These are phyloP conservation scores for Cicer chorassanicum DNA, from an alignment of 306 rosid genomes.

Conservation along the genomic window DNA sequence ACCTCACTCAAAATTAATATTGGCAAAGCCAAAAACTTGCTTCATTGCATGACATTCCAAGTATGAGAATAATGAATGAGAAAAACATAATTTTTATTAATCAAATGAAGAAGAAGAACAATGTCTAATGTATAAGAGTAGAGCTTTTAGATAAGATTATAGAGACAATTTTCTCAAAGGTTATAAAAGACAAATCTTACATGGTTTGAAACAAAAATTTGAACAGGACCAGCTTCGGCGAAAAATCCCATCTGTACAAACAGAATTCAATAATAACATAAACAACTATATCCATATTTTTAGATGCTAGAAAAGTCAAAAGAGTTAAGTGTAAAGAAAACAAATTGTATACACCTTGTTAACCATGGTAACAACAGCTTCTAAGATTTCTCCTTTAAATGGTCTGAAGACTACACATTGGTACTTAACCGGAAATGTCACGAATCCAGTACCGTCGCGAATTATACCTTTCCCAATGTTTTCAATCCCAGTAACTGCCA, in stretches of 20 bases:
- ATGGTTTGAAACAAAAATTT: slow-evolving; percentile 95
- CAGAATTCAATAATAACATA: slow-evolving; percentile 19
- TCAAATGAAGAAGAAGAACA: neutral
- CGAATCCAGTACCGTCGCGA: slow-evolving; percentile 95
- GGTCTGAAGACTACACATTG: slow-evolving; percentile 98
- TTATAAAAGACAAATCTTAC: slow-evolving; percentile 51
- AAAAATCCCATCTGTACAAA: slow-evolving; percentile 86
- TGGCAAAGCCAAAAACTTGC: neutral
- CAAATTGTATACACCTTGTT: slow-evolving; percentile 68
- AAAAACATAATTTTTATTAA: neutral
- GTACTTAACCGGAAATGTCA: slow-evolving; percentile 91
- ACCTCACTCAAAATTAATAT: neutral
- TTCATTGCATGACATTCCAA: no score
- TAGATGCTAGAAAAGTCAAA: neutral
- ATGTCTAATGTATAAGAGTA: neutral
- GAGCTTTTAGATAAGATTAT: neutral
- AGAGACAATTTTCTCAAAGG: neutral
- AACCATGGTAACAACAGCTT: slow-evolving; percentile 96
- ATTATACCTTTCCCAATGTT: slow-evolving; percentile 85
- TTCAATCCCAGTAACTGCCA: slow-evolving; percentile 95
- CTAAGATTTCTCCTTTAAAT: slow-evolving; percentile 93
- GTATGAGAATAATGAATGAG: no score
- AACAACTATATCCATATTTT: slow-evolving; percentile 12
- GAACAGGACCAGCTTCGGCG: slow-evolving; percentile 99
- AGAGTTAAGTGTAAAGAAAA: neutral